Evolutionary conservation across 2,329 filamentous ascomycete species (phyloP), one percentile per base, ranked within the genome.

Genomic region (Rhinocladiella mackenziei): DNA sequence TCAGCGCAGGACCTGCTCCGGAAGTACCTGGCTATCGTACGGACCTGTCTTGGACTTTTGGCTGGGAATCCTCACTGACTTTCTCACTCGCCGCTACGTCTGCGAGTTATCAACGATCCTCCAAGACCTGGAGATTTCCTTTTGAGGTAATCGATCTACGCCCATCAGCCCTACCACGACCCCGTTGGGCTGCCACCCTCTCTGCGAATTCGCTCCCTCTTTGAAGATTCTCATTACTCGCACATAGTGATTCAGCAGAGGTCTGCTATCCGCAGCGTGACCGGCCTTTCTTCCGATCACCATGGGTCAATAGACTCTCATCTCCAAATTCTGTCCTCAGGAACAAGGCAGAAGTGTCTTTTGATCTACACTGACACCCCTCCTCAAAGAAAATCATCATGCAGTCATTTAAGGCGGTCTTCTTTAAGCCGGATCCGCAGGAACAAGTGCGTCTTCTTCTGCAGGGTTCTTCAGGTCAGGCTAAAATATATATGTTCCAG

Each of bases 351-450:
- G 32, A 35, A 20, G 32, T 22, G 22, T 35, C 26, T 43, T 14
- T 14, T 5, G 28, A 33, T 14, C 17, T n/a, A 13, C 14, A 20
- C 32, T 17, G 31, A 14, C 37, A 20, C 14, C 14, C 13, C 20
- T 25, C 13, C 7, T 3, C 15, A 5, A 20, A 29, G 9, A 43
- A 9, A 17, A 13, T 22, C 38, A 67, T 57, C 61, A 97, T 97
- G 92, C 88, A 97, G 72, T 78, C 85, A 31, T 75, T 97, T 63
- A 87, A 81, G 66, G 75, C 83, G 47, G 81, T 96, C 60, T 91
- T 97, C 69, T 88, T 82, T 67, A 91, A 88, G 68, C 91, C 92
- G 26, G 89, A 94, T 62, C 92, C 92, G 32, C 85, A 94, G 67
- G 85, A 84, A 53, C 91, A 98, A 77, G 91, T 95, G 73, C 56